Evolutionary conservation across 768 basidiomycete species (phyloP), one percentile per base, ranked within the genome.

Genomic region (Tylopilus sp.): DNA sequence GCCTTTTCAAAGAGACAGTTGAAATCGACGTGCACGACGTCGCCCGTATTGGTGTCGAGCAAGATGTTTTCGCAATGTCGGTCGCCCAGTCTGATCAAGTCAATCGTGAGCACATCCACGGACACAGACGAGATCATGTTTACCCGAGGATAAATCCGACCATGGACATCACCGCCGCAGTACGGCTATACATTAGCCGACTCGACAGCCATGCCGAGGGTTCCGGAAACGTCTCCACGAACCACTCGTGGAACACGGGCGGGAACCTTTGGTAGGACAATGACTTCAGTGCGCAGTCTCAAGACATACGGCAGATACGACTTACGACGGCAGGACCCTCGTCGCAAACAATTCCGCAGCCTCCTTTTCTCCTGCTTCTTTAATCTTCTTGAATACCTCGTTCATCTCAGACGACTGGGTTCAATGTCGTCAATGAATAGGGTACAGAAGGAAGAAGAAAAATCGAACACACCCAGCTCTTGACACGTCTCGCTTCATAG

Each of bases 1-100:
- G 89, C 93, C 81, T 91, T 95, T 58, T 98, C 97, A 58, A 99
- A 99, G 15, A 98, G 76, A 72, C 94, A 97, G 65, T 98, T 98
- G 61, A 99, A 95, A 68, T 98, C 97, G 50, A 98, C 94, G 59
- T 99, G 97, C 1, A 98, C 86, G 8, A 89, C 80, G 62, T 95
- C 95, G 2, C 97, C 97, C 0, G 85, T 87, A 57, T 84, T 86
- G 5, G 73, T 78, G 62, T 99, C 97, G 40, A 98, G 80, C 13
- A 99, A 76, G 44, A 98, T 98, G 64, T 99, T 99, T 71, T 98
- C 95, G 60, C 87, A 84, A 65, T 99, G 97, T 36, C 97, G 79
- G 69, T 99, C 97, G 12, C 97, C 97, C n/a, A 99, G 76, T n/a
- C 95, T 95, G 41, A 6, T 18, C 22, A 17, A 22, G 20, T 11